Base-by-base conservation (phyloP, 2,329 filamentous ascomycete species). In the Penicillium sp. region DNA sequence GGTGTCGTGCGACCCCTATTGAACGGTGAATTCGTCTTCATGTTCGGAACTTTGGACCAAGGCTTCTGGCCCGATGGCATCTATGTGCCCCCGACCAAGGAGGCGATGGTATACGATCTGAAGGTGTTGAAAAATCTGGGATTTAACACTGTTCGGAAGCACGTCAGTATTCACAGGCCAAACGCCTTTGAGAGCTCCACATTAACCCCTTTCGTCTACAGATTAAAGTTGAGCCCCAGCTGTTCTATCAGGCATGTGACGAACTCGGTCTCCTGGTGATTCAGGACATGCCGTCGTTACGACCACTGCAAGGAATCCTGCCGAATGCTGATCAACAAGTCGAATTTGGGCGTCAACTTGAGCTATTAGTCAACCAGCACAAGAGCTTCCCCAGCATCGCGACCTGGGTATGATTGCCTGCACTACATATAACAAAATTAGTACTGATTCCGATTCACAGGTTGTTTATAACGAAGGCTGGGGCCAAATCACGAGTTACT, bases 401-500 rank as follows among this genome's bases (percentile, higher is more conserved):
- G 10, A 83, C 85, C 1, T 91, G 88, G 86, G 84, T 85, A 71
- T 67, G 77, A 25, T 11, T 6, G 4, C 19, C 42, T n/a, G 5
- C 4, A 7, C 4, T 22, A 14, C 13, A 40, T 11, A 51, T 38
- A 22, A 48, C 30, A 13, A 1, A 5, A 2, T 3, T 14, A 3
- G 16, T 11, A 52, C 57, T 49, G 6, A 57, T 19, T 22, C 19
- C 19, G 19, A n/a, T 30, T n/a, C 14, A 14, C 58, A 82, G 84
- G 78, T 89, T 16, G 86, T 91, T 66, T 91, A 90, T 74, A 90
- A 91, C 69, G 88, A 91, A 71, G 88, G 87, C 46, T 91, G 88
- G 88, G 88, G 86, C 1, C 88, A 91, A 68, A 75, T 84, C 2
- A 79, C 71, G 2, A 67, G 79, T 0, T 72, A 74, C 0, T 82